Percentiles rank a stretch among this genome's conserved stretches.
Evolutionary conservation across 371 early-diverging fungal genomes (phyloP).

Genomic region (Mucor piriformis): DNA sequence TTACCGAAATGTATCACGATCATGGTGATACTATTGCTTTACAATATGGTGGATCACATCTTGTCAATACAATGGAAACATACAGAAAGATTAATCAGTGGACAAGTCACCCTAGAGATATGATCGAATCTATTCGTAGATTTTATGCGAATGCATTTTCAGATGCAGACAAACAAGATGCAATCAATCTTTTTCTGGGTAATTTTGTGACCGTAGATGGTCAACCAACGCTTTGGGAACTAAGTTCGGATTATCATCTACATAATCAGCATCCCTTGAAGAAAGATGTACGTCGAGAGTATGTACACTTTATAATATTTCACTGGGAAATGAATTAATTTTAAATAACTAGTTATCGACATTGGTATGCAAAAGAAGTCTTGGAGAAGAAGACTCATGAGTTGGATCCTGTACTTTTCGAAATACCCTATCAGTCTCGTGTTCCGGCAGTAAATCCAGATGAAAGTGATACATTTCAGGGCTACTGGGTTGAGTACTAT

Average conservation of each 20-base stretch:
- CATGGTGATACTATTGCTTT: slow-evolving; percentile 98
- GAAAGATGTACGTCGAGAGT: slow-evolving; percentile 53
- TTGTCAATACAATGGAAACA: slow-evolving; percentile 97
- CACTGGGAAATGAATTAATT: no score
- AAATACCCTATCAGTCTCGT: slow-evolving; percentile 34
- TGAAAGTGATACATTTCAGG: slow-evolving; percentile 46
- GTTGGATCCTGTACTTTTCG: slow-evolving; percentile 21
- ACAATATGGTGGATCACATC: slow-evolving; percentile 98
- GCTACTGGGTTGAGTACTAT: slow-evolving; percentile 84
- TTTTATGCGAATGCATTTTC: slow-evolving; percentile 95
- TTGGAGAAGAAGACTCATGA: slow-evolving; percentile 35
- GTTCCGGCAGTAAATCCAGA: slow-evolving; percentile 34
- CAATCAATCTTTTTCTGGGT: slow-evolving; percentile 94
- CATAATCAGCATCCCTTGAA: slow-evolving; percentile 71
- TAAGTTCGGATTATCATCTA: slow-evolving; percentile 79
- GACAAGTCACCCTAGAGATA: slow-evolving; percentile 94
- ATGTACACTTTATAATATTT: no score
- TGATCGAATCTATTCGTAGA: slow-evolving; percentile 90
- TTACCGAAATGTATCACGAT: slow-evolving; percentile 97
- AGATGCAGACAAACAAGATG: slow-evolving; percentile 96
- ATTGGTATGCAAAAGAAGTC: slow-evolving; percentile 63
- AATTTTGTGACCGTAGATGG: slow-evolving; percentile 64
- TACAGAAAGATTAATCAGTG: slow-evolving; percentile 93
- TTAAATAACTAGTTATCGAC: slow-evolving; percentile 68
- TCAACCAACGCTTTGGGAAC: slow-evolving; percentile 79